Percentiles rank a stretch among this genome's conserved stretches.
These are phyloP conservation scores for Leccinum subtestaceum DNA, from an alignment of 768 basidiomycete genomes.

Conservation along the genomic window DNA sequence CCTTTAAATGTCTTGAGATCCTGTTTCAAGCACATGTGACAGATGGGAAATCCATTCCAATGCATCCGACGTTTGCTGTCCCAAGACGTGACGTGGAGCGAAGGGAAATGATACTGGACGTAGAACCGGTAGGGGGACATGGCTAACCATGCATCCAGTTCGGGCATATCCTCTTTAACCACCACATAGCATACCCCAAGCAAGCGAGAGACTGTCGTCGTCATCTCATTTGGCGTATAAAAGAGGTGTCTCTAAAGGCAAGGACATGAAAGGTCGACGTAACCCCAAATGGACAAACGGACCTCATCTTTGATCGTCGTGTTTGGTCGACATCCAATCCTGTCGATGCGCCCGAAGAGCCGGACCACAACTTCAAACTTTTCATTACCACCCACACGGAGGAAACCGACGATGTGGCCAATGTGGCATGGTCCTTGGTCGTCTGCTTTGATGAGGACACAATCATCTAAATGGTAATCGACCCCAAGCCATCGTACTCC, in stretches of 20 bases:
- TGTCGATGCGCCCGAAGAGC: slow-evolving; percentile 51
- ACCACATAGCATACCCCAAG: slow-evolving; percentile 50
- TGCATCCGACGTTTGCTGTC: slow-evolving; percentile 29
- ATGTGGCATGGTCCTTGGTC: slow-evolving; percentile 51
- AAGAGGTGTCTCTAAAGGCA: slow-evolving; percentile 56
- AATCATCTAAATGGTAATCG: slow-evolving; percentile 62
- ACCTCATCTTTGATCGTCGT: slow-evolving; percentile 57
- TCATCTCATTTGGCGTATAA: slow-evolving; percentile 47
- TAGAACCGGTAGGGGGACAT: slow-evolving; percentile 60
- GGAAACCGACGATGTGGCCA: slow-evolving; percentile 47
- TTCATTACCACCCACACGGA: slow-evolving; percentile 15
- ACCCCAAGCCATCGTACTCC: slow-evolving; percentile 48
- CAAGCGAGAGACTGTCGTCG: slow-evolving; percentile 37
- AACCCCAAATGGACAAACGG: not conserved
- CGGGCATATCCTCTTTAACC: slow-evolving; percentile 31
- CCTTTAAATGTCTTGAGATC: slow-evolving; percentile 32
- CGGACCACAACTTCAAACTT: slow-evolving; percentile 32
- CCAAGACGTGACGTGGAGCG: slow-evolving; percentile 40
- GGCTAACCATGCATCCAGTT: slow-evolving; percentile 46
- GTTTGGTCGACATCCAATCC: slow-evolving; percentile 36
- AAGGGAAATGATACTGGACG: slow-evolving; percentile 47
- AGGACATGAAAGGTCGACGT: not conserved
- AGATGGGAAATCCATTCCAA: slow-evolving; percentile 41
- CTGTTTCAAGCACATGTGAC: slow-evolving; percentile 40
- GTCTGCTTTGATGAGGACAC: slow-evolving; percentile 47